Conservation (phyloP, 805 yeast species). For the Saccharomycopsis oosterbeekiorum region DNA sequence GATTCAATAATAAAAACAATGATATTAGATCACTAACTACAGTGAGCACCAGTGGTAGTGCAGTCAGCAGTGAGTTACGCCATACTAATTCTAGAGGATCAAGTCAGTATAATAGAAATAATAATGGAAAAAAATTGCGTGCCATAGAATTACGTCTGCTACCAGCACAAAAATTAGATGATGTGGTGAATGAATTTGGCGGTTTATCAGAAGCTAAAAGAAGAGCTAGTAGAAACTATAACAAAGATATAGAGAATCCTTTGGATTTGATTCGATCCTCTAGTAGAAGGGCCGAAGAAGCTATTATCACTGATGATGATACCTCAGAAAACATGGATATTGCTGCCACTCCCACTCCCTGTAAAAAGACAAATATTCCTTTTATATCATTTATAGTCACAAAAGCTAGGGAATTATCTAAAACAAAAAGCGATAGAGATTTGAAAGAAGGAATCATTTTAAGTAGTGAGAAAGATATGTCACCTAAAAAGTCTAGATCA, state of each 20-base stretch:
- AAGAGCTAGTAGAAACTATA: background rate
- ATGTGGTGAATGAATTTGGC: slow-evolving; percentile 39
- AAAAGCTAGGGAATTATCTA: background rate
- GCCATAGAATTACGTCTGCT: slow-evolving; percentile 18
- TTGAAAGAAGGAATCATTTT: background rate
- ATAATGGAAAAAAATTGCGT: slow-evolving; percentile 7
- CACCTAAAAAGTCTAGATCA: slow-evolving; percentile 17
- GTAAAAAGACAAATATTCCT: background rate
- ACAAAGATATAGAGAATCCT: background rate
- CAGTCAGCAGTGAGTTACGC: background rate
- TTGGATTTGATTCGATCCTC: background rate
- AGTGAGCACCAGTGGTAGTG: background rate
- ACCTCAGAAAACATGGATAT: background rate
- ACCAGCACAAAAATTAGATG: slow-evolving; percentile 35
- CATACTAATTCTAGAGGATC: background rate
- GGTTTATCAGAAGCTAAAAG: slow-evolving; percentile 17
- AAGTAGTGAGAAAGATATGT: background rate
- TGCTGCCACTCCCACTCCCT: background rate
- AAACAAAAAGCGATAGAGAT: background rate
- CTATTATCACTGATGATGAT: background rate
- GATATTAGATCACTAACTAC: background rate
- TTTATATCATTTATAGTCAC: background rate
- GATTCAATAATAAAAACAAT: background rate
- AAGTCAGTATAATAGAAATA: background rate
- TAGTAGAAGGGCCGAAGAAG: background rate